These are phyloP conservation scores for Alternaria postmessia DNA, from an alignment of 2,329 filamentous ascomycete genomes.

Conservation along the genomic window DNA sequence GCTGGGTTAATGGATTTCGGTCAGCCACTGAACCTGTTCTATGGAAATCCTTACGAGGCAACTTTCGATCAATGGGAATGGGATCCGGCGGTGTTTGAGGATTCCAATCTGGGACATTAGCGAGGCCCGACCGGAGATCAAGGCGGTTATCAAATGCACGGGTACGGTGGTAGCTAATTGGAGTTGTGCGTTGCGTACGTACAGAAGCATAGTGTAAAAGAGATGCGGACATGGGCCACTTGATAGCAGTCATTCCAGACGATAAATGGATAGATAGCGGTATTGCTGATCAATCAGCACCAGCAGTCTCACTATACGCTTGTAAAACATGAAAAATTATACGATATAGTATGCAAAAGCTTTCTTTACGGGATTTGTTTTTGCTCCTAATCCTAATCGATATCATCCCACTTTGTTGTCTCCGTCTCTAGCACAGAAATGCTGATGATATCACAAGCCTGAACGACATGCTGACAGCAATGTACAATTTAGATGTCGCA, in stretches of 20 bases:
- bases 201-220: not conserved
- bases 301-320: not conserved
- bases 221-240: not conserved
- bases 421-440: not conserved
- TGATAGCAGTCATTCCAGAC: not conserved
- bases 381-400: no score
- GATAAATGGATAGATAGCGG: not conserved
- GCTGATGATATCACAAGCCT: not conserved
- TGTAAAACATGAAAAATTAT: not conserved
- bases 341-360: not conserved
- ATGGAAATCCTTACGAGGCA: slow-evolving; percentile 21
- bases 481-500: slow-evolving; percentile 27
- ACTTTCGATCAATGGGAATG: slow-evolving; percentile 21
- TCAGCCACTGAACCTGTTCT: slow-evolving; percentile 14
- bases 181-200: not conserved
- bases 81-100: slow-evolving; percentile 2
- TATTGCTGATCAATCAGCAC: not conserved
- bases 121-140: not conserved
- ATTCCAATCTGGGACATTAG: not conserved
- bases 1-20: not conserved
- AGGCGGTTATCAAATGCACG: not conserved
- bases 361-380: not conserved
- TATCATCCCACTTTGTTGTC: not conserved
- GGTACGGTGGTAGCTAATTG: not conserved
- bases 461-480: not conserved